Evolutionary conservation across 1,284 basidiomycete species (phyloP), one percentile per base, ranked within the genome.

Genomic region (Cryptococcus sp.): DNA sequence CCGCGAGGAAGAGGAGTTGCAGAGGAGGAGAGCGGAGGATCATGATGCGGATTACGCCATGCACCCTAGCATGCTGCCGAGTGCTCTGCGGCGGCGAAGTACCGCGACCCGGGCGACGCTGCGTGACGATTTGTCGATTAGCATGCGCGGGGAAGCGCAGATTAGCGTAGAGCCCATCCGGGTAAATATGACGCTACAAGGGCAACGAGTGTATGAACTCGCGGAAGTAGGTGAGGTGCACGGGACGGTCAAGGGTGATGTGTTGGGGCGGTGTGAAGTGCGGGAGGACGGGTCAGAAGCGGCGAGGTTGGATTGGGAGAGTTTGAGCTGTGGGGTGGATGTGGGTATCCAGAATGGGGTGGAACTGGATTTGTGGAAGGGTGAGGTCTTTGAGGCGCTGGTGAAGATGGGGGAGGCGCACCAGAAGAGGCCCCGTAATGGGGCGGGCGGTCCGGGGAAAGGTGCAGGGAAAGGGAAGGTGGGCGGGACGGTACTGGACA

Each of bases 341-440:
- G 70, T 82, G 38, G 78, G 80, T 11, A 79, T 84, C 8, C 87
- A 90, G 61, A 82, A 82, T 4, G 72, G 74, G 1, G 58, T 88
- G 20, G 83, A 83, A 47, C 55, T 88, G 46, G 87, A 91, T 68
- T 73, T 91, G 11, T 91, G 88, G 87, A 83, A 87, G 56, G 82
- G 82, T 4, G 79, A 82, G 47, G 85, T 85, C 21, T 77, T 89
- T 48, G 80, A 81, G 43, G 81, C 83, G 2, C 70, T 86, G 24
- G 76, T 79, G 11, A 78, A 78, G 46, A 65, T 84, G 37, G 59
- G 82, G 28, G 62, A 81, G 2, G 61, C 57, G 80, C 40, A 59
- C 63, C 67, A 67, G 56, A 44, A 59, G 48, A 18, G 33, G 46
- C 11, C 39, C n/a, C 38, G 50, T 28, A n/a, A 52, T 50, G 18